A percentile compares a stretch with the other conserved stretches of the same genome.
These are phyloP conservation scores for Torulaspora gathmanii DNA, from an alignment of 805 yeast genomes.

Conservation along the genomic window DNA sequence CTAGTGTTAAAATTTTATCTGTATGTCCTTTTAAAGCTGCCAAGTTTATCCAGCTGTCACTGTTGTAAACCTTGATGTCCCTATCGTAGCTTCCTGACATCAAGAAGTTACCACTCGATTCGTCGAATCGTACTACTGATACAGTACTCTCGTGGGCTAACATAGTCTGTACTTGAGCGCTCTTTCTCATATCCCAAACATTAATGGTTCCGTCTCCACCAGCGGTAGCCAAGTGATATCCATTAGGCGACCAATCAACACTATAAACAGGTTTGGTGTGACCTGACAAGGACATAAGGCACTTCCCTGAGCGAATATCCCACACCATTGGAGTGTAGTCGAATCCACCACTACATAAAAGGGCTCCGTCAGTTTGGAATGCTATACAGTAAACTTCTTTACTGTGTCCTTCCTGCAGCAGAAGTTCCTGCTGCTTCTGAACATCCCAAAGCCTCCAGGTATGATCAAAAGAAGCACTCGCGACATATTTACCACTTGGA, in stretches of 20 bases:
- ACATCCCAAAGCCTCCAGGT: slow-evolving; percentile 91
- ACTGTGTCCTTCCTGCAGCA: slow-evolving; percentile 81
- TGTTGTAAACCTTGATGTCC: slow-evolving; percentile 53
- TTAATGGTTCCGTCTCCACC: slow-evolving; percentile 76
- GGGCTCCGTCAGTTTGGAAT: slow-evolving; percentile 73
- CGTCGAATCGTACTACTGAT: slow-evolving; percentile 55
- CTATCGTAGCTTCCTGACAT: slow-evolving; percentile 71
- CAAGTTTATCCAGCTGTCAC: slow-evolving; percentile 64
- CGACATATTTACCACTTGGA: slow-evolving; percentile 53
- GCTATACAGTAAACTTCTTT: slow-evolving; percentile 60
- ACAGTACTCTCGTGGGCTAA: slow-evolving; percentile 74
- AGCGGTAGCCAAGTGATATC: slow-evolving; percentile 72
- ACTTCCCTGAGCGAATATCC: slow-evolving; percentile 80
- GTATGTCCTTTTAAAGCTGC: slow-evolving; percentile 51
- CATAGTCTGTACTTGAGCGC: slow-evolving; percentile 40
- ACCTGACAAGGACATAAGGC: slow-evolving; percentile 53
- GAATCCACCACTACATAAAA: slow-evolving; percentile 70
- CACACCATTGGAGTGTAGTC: slow-evolving; percentile 72
- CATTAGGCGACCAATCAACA: slow-evolving; percentile 71
- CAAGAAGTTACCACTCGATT: slow-evolving; percentile 44
- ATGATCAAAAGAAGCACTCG: slow-evolving; percentile 72
- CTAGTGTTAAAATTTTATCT: slow-evolving; percentile 72
- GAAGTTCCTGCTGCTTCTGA: slow-evolving; percentile 43
- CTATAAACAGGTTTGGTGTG: slow-evolving; percentile 71
- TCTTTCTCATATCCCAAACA: slow-evolving; percentile 77